These are phyloP conservation scores for Clavispora vitiphila DNA, from an alignment of 805 yeast species.

Conservation along the genomic window DNA sequence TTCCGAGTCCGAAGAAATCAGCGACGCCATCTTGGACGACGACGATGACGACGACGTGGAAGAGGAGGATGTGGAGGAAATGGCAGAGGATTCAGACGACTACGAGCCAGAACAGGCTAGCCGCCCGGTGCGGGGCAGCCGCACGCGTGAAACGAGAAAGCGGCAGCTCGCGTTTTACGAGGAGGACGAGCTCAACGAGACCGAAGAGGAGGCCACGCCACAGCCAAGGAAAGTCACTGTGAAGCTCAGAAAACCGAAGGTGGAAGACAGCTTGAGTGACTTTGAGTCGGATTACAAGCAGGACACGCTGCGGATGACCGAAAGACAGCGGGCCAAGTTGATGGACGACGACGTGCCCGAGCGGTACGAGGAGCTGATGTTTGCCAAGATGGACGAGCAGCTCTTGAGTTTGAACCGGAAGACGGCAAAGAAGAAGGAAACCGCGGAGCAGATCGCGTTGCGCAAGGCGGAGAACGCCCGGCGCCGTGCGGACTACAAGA, in stretches of 20 bases:
- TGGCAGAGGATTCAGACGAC: conserved; percentile 1
- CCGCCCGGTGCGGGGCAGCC: conserved; percentile 3
- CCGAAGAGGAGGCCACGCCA: conserved; percentile 19
- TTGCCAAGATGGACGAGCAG: conserved; percentile 26
- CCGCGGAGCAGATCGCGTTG: conserved; percentile 79
- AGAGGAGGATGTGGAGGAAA: conserved; percentile 7
- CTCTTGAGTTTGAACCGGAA: conserved; percentile 25
- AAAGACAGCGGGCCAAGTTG: conserved; percentile 47
- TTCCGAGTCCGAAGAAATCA: conserved; percentile 2
- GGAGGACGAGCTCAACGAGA: conserved; percentile 29
- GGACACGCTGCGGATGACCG: conserved; percentile 49
- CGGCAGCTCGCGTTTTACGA: conserved; percentile 36
- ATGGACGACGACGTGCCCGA: conserved; percentile 21
- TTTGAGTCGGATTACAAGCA: conserved; percentile 44
- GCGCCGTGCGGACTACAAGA: conserved; percentile 78
- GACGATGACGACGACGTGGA: conserved; percentile 6
- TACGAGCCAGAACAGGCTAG: conserved; percentile 18
- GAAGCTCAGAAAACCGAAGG: conserved; percentile 10
- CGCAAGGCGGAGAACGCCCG: conserved; percentile 85
- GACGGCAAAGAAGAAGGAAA: conserved; percentile 46
- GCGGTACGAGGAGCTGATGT: conserved; percentile 16
- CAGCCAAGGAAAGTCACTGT: conserved; percentile 13
- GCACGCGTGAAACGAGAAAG: conserved; percentile 25
- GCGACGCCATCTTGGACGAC: conserved; percentile 10
- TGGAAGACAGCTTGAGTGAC: conserved; percentile 24